A percentile compares a stretch with the other conserved stretches of the same genome.
phyloP scores from a whole-genome alignment of 306 rosid genomes.

The Prunus salicina region DNA sequence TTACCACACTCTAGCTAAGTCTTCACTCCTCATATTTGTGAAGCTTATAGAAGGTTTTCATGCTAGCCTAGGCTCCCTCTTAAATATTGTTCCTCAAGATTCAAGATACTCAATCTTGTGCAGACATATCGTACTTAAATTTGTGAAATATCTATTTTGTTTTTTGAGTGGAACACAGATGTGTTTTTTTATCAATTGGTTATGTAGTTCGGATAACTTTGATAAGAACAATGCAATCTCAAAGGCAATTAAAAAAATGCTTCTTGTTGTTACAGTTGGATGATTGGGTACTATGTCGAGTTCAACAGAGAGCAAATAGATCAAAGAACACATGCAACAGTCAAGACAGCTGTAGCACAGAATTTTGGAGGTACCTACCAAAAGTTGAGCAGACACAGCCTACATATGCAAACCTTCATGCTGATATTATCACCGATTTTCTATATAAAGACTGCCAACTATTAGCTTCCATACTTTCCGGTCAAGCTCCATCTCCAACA shows the following conservation, averaged over 20 bases:
- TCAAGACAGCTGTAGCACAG: conserved; percentile 36
- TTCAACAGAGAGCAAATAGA: conserved; percentile 50
- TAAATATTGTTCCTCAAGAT: neutral
- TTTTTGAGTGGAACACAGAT: neutral
- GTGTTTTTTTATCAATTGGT: neutral
- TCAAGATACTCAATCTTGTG: neutral
- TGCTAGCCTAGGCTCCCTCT: neutral
- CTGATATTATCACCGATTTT: conserved; percentile 39
- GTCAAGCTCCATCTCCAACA: conserved; percentile 43
- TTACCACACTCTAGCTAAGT: neutral
- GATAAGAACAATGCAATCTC: neutral
- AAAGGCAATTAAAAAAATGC: neutral
- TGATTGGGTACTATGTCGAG: conserved; percentile 80
- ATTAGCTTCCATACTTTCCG: conserved; percentile 55
- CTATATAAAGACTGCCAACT: conserved; percentile 48
- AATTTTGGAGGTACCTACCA: conserved; percentile 10
- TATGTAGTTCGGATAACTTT: neutral
- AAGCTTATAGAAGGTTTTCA: neutral
- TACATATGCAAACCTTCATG: conserved; percentile 17
- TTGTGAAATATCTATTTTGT: neutral
- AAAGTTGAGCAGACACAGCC: conserved; percentile 28
- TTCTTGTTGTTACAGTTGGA: conserved; percentile 51
- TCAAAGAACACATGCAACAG: conserved; percentile 34
- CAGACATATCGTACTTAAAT: neutral
- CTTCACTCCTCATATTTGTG: neutral